These are phyloP conservation scores for Salvia miltiorrhiza DNA, from an alignment of 257 asterid species.

Conservation along the genomic window DNA sequence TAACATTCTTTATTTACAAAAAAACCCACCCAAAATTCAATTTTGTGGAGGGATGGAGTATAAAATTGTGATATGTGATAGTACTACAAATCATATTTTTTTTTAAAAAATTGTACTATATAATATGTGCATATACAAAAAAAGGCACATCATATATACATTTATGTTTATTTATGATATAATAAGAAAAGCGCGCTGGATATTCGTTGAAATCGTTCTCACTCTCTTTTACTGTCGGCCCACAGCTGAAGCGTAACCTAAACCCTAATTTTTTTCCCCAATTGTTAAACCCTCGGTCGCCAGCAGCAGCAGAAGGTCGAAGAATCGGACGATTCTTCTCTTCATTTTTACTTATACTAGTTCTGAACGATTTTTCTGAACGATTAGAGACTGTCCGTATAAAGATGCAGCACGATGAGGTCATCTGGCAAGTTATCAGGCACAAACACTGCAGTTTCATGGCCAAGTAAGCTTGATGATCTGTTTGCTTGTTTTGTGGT, in stretches of 20 bases:
- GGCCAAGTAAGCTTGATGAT: constrained; percentile 61
- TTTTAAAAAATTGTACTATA: too few species aligned
- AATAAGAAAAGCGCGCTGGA: not conserved
- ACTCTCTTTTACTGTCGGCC: not conserved
- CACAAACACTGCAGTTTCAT: constrained; percentile 99
- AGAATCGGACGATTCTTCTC: not conserved
- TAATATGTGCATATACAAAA: too few species aligned
- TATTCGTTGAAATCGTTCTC: not conserved
- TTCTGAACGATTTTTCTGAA: not conserved
- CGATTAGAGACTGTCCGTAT: not conserved
- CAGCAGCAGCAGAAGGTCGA: not conserved
- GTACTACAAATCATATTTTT: too few species aligned
- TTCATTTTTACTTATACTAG: not conserved
- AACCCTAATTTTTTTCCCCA: constrained; percentile 27
- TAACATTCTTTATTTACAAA: too few species aligned
- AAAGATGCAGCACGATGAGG: constrained; percentile 98
- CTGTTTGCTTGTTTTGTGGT: not conserved
- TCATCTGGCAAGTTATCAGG: constrained; percentile 97
- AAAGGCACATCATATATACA: too few species aligned
- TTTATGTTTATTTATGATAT: too few species aligned
- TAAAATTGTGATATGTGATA: too few species aligned
- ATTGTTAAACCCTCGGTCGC: constrained; percentile 20
- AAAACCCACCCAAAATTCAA: too few species aligned
- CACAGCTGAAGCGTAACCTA: too few species aligned
- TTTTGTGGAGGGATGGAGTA: too few species aligned